Conservation (phyloP, 257 asterid species). For the Echites panduratus region DNA sequence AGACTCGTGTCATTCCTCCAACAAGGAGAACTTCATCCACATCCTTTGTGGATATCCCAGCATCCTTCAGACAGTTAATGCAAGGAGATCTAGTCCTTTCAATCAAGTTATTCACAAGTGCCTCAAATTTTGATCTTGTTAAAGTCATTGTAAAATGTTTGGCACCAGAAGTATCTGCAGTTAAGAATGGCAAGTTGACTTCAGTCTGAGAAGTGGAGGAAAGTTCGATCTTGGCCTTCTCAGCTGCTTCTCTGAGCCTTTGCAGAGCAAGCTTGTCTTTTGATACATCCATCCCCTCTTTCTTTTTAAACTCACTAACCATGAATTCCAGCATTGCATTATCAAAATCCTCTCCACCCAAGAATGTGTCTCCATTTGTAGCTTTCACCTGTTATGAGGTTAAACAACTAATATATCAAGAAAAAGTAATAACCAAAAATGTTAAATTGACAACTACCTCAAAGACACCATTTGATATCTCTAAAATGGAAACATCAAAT, state of each 20-base stretch:
- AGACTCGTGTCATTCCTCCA: conserved; percentile 81
- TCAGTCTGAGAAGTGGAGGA: conserved; percentile 5
- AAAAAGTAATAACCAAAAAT: neutral
- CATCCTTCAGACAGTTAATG: conserved; percentile 71
- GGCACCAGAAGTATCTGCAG: conserved; percentile 8
- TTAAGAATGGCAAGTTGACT: conserved; percentile 8
- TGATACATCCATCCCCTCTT: conserved; percentile 56
- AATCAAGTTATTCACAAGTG: conserved; percentile 51
- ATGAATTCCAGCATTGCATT: conserved; percentile 55
- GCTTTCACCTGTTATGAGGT: conserved; percentile 33
- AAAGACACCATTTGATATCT: conserved; percentile 12
- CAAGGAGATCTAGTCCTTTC: conserved; percentile 70
- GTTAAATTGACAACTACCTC: neutral
- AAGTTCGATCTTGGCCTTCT: conserved; percentile 49
- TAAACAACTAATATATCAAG: neutral
- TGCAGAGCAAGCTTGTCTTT: conserved; percentile 70
- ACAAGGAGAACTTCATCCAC: conserved; percentile 73
- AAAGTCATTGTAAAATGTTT: conserved; percentile 27
- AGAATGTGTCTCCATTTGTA: conserved; percentile 70
- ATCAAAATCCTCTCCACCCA: conserved; percentile 85
- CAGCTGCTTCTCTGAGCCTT: conserved; percentile 80
- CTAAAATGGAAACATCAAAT: conserved; percentile 9
- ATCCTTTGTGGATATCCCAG: conserved; percentile 52
- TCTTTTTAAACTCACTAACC: conserved; percentile 54
- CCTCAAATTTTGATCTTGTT: conserved; percentile 68